phyloP scores from a whole-genome alignment of 768 basidiomycete species.

The Russula compacta region DNA sequence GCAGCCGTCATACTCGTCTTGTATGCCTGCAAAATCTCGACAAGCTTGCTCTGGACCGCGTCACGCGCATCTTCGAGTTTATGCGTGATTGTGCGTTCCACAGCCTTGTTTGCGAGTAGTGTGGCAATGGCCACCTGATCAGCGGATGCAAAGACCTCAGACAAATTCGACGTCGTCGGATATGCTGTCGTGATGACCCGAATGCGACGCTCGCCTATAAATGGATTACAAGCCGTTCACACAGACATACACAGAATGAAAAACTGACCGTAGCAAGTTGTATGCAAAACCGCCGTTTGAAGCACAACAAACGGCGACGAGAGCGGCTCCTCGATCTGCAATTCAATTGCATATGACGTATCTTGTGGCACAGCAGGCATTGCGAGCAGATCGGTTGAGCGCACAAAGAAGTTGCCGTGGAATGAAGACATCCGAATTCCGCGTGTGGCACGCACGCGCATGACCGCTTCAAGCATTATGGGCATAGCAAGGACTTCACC shows the following conservation, averaged over 20 bases:
- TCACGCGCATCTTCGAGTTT: constrained; percentile 88
- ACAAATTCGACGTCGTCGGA: constrained; percentile 80
- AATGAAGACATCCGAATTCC: constrained; percentile 48
- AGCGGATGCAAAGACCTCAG: constrained; percentile 83
- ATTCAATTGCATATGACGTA: constrained; percentile 48
- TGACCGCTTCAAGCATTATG: constrained; percentile 94
- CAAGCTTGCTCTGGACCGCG: constrained; percentile 71
- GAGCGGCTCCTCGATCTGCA: constrained; percentile 47
- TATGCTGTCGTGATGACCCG: constrained; percentile 83
- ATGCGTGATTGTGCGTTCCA: constrained; percentile 76
- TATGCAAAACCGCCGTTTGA: constrained; percentile 48
- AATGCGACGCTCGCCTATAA: constrained; percentile 62
- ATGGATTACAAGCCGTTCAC: background rate
- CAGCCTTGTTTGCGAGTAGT: constrained; percentile 83
- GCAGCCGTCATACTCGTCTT: constrained; percentile 95
- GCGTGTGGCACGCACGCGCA: constrained; percentile 89
- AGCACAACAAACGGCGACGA: constrained; percentile 40
- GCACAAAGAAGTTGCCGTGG: constrained; percentile 55
- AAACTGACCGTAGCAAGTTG: constrained; percentile 38
- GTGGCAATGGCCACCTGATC: constrained; percentile 85
- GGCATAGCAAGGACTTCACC: constrained; percentile 88
- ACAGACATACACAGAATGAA: background rate
- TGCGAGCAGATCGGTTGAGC: constrained; percentile 47
- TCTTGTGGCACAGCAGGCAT: constrained; percentile 47
- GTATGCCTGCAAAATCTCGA: constrained; percentile 79